Evolutionary conservation across 306 rosid genomes (phyloP).

Genomic region (Dicorynia guianensis): DNA sequence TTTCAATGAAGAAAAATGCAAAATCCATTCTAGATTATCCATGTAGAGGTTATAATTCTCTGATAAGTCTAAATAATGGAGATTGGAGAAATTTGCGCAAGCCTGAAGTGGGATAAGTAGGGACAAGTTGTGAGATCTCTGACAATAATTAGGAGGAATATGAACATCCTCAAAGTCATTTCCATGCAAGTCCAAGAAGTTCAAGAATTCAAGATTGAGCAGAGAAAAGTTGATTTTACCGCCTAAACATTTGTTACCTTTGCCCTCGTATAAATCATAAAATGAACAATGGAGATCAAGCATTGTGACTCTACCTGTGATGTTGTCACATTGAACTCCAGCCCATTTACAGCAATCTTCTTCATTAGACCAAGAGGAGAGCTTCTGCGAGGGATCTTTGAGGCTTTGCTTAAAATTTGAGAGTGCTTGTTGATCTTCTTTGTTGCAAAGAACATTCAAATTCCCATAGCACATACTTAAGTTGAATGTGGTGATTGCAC

Average conservation of each 20-base stretch:
- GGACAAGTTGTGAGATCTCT: not conserved
- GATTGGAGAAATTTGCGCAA: conserved; percentile 15
- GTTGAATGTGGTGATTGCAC: not conserved
- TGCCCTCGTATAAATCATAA: not conserved
- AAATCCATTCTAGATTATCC: conserved; percentile 22
- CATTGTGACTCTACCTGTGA: not conserved
- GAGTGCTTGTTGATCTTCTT: not conserved
- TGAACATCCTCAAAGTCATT: not conserved
- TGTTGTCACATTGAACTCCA: conserved; percentile 21
- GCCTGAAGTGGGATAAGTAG: not conserved
- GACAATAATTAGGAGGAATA: not conserved
- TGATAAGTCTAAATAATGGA: not conserved
- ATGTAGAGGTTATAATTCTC: not conserved
- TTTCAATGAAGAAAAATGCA: not conserved
- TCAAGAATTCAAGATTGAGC: conserved; percentile 6
- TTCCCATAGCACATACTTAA: not conserved
- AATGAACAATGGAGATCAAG: not conserved
- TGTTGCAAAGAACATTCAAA: not conserved
- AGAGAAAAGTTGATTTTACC: not conserved
- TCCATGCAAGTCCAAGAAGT: not conserved
- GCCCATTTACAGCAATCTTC: conserved; percentile 9
- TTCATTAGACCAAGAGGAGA: conserved; percentile 12
- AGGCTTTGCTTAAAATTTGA: conserved; percentile 4
- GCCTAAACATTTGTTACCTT: not conserved
- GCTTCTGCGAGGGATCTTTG: not conserved